A percentile compares a stretch with the other conserved stretches of the same genome.
Conservation (phyloP, 495 filamentous ascomycete species). For the Aspergillus conjunctus region DNA sequence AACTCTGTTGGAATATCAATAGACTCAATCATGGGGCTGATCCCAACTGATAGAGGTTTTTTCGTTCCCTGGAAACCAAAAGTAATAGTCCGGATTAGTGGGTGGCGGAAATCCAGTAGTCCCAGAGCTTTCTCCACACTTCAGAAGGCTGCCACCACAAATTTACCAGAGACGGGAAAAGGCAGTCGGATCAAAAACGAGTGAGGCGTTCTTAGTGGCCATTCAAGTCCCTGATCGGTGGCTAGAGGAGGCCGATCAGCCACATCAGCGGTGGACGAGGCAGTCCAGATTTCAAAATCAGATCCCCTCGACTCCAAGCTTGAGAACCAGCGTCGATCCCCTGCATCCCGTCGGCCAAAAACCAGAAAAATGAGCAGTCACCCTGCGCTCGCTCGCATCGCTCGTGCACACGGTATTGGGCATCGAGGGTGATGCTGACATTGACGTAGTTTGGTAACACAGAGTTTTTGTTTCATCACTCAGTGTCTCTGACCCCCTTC, state of each 20-base stretch:
- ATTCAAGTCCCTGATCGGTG: background rate
- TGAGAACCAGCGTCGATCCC: constrained; percentile 12
- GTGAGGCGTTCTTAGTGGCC: background rate
- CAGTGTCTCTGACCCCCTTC: background rate
- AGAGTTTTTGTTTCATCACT: constrained; percentile 1
- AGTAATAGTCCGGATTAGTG: constrained; percentile 9
- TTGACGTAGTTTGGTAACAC: constrained; percentile 17
- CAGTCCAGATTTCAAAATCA: constrained; percentile 6
- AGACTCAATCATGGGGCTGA: background rate
- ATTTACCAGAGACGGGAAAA: background rate
- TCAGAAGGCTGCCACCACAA: background rate
- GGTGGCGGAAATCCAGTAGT: constrained; percentile 18
- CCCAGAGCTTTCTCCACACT: constrained; percentile 7
- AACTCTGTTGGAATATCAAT: background rate
- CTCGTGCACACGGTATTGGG: constrained; percentile 10
- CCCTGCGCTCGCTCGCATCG: too few species aligned
- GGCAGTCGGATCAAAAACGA: background rate
- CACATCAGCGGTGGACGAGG: constrained; percentile 17
- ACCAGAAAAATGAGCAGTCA: background rate
- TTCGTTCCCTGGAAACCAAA: background rate
- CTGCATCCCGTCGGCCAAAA: constrained; percentile 16
- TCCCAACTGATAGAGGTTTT: background rate
- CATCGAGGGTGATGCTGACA: constrained; percentile 8
- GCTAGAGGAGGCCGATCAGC: constrained; percentile 11
- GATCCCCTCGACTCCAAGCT: background rate